A percentile compares a stretch with the other conserved stretches of the same genome.
Evolutionary conservation across 1,284 basidiomycete genomes (phyloP).

Genomic region (Naganishia cerealis): DNA sequence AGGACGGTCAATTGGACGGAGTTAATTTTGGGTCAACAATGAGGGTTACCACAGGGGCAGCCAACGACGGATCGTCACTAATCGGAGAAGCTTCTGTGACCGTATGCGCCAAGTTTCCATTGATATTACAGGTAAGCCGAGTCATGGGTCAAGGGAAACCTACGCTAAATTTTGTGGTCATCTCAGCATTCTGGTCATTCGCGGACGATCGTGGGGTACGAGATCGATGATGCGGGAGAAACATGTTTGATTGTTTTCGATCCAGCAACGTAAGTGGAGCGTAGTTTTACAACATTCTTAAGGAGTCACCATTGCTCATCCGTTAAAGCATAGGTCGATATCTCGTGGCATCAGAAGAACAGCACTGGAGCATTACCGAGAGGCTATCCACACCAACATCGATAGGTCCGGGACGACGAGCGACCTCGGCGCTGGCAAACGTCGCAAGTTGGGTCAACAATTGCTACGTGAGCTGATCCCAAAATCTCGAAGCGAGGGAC

Average conservation of each 20-base stretch:
- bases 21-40: not conserved
- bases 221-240: slow-evolving; percentile 62
- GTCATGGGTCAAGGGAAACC: too few species aligned
- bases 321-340: slow-evolving; percentile 36
- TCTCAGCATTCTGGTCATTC: slow-evolving; percentile 77
- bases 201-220: slow-evolving; percentile 77
- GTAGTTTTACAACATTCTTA: not conserved
- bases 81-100: slow-evolving; percentile 47
- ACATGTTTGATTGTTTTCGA: slow-evolving; percentile 73
- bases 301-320: not conserved
- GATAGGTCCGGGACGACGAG: slow-evolving; percentile 17
- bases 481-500: not conserved
- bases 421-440: slow-evolving; percentile 4
- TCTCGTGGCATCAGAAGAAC: slow-evolving; percentile 49
- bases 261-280: slow-evolving; percentile 63
- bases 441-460: slow-evolving; percentile 27
- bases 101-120: slow-evolving; percentile 66
- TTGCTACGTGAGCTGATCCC: slow-evolving; percentile 36
- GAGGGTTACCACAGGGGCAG: not conserved
- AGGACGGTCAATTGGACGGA: slow-evolving; percentile 13
- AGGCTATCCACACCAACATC: slow-evolving; percentile 26
- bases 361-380: slow-evolving; percentile 40
- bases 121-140: slow-evolving; percentile 63
- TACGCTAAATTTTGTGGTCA: not conserved
- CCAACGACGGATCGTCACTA: not conserved